A percentile compares a stretch with the other conserved stretches of the same genome.
These are phyloP conservation scores for Sphagnum magellanicum DNA, from an alignment of 228 moss, liverwort and hornwort species.

Conservation along the genomic window DNA sequence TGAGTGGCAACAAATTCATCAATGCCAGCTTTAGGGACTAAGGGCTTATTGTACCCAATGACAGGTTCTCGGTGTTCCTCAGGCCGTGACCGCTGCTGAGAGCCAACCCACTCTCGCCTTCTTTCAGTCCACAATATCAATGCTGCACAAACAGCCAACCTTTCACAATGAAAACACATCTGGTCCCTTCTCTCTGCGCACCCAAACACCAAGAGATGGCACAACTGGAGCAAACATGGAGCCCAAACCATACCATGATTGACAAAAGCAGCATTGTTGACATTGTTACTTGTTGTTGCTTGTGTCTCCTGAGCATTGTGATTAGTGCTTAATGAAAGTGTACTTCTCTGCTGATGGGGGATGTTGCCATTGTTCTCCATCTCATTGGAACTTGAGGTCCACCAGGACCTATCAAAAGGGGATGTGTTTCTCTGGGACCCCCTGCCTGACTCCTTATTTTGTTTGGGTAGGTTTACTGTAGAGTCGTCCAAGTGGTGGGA, in stretches of 20 bases:
- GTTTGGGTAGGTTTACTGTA: slow-evolving; percentile 19
- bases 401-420: slow-evolving; percentile 45
- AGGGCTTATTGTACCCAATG: slow-evolving; percentile 36
- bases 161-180: neutral
- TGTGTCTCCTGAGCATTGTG: slow-evolving; percentile 38
- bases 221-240: no score
- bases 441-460: neutral
- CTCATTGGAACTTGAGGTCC: slow-evolving; percentile 81
- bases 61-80: slow-evolving; percentile 63
- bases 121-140: slow-evolving; percentile 72
- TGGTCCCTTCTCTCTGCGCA: neutral
- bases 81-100: slow-evolving; percentile 46
- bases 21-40: no score
- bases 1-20: no score
- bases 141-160: slow-evolving; percentile 31
- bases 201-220: no score
- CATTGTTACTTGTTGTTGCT: slow-evolving; percentile 19
- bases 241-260: slow-evolving; percentile 28
- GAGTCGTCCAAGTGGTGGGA: slow-evolving; percentile 29
- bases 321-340: slow-evolving; percentile 10
- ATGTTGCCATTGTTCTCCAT: slow-evolving; percentile 64
- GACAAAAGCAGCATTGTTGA: slow-evolving; percentile 28
- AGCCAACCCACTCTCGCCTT: slow-evolving; percentile 75
- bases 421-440: slow-evolving; percentile 29
- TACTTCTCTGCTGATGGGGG: slow-evolving; percentile 27